Evolutionary conservation across 208 protist species (phyloP).

Genomic region (Endotrypanum monterogeii): DNA sequence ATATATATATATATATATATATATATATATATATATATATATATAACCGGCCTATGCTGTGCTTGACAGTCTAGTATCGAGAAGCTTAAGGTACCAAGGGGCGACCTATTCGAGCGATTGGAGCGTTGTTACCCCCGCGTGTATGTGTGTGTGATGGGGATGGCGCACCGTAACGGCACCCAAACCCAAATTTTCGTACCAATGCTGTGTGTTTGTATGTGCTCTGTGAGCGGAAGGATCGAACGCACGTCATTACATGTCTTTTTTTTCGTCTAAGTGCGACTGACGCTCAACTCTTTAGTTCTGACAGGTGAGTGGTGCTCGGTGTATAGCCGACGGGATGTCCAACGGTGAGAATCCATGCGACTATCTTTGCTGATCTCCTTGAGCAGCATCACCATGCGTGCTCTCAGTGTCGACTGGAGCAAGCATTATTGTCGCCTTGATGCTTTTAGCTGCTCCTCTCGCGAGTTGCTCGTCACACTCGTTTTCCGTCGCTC

Average conservation of each 20-base stretch:
- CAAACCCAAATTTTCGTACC: neutral
- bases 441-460: neutral
- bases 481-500: neutral
- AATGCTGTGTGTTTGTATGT: conserved; percentile 20
- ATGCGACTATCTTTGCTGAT: conserved; percentile 9
- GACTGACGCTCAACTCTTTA: conserved; percentile 20
- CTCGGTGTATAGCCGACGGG: conserved; percentile 11
- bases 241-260: conserved; percentile 24
- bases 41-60: neutral
- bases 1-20: neutral
- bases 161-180: neutral
- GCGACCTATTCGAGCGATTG: too few species aligned
- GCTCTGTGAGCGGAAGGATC: conserved; percentile 17
- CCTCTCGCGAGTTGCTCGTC: neutral
- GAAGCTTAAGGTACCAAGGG: neutral
- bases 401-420: neutral
- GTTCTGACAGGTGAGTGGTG: conserved; percentile 14
- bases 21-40: neutral
- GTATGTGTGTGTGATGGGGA: conserved; percentile 4
- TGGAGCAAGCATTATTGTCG: neutral
- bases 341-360: conserved; percentile 23
- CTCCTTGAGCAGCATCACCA: neutral
- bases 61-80: conserved; percentile 12
- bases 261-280: conserved; percentile 39
- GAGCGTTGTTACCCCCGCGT: too few species aligned